Conservation (phyloP, 2,329 filamentous ascomycete species). For the Aspergillus viridinutans region DNA sequence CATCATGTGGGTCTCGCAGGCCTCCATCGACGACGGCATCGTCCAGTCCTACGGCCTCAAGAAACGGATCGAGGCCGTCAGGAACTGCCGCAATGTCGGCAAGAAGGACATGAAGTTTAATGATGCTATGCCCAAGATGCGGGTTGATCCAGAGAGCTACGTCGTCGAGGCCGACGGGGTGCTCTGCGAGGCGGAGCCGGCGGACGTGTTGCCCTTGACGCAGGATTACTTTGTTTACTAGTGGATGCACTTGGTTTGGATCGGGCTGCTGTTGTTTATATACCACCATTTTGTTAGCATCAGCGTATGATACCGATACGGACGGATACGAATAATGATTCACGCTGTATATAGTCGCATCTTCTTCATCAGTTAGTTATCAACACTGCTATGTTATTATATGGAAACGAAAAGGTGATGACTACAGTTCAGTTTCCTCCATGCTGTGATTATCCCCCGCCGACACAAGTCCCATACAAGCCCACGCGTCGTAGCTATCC, state of each 20-base stretch:
- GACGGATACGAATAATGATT: background rate
- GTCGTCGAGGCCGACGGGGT: slow-evolving; percentile 77
- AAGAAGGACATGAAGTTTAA: slow-evolving; percentile 94
- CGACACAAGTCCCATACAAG: slow-evolving; percentile 40
- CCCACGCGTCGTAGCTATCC: slow-evolving; percentile 42
- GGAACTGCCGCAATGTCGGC: slow-evolving; percentile 66
- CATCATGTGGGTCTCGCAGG: slow-evolving; percentile 77
- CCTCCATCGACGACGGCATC: slow-evolving; percentile 62
- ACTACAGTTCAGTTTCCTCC: slow-evolving; percentile 40
- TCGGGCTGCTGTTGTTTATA: background rate
- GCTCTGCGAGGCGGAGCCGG: slow-evolving; percentile 69
- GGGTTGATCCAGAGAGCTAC: slow-evolving; percentile 87
- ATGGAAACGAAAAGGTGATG: too few species aligned
- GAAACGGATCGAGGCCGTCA: slow-evolving; percentile 77
- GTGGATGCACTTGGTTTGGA: background rate
- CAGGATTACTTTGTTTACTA: slow-evolving; percentile 47
- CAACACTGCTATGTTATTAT: too few species aligned
- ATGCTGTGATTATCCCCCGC: slow-evolving; percentile 40
- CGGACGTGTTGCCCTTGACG: slow-evolving; percentile 66
- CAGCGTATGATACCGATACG: background rate
- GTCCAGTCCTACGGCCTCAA: slow-evolving; percentile 69
- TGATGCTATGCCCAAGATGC: slow-evolving; percentile 77
- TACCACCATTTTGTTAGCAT: background rate
- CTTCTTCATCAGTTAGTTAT: too few species aligned
- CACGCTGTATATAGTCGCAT: background rate